Conservation (phyloP, 441 rosid species). For the Euphorbia corollata region DNA sequence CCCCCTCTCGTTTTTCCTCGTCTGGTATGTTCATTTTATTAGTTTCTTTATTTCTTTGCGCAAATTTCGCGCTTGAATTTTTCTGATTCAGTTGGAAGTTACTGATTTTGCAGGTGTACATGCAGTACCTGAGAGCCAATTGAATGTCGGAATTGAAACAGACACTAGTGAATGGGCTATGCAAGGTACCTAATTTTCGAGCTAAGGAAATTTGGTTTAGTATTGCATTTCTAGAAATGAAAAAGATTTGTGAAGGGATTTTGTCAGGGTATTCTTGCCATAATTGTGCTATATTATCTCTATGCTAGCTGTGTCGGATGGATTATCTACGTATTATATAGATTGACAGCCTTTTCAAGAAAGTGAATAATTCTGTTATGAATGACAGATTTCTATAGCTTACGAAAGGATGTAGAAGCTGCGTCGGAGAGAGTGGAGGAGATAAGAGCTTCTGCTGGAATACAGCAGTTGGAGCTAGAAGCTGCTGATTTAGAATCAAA, state of each 20-base stretch:
- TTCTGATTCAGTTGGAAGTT: background rate
- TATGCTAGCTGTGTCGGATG: too few relatives aligned
- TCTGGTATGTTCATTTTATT: conserved; percentile 20
- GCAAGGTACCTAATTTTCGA: conserved; percentile 42
- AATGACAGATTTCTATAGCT: conserved; percentile 62
- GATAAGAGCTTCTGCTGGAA: conserved; percentile 48
- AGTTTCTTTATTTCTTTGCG: background rate
- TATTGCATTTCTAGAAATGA: too few relatives aligned
- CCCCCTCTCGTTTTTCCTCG: conserved; percentile 17
- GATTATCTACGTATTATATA: too few relatives aligned
- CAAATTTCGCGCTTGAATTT: background rate
- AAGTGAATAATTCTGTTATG: conserved; percentile 5
- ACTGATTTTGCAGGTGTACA: conserved; percentile 27
- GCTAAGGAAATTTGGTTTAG: too few relatives aligned
- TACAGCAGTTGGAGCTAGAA: conserved; percentile 48
- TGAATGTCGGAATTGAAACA: conserved; percentile 30
- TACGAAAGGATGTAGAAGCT: conserved; percentile 71
- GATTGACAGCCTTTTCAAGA: too few relatives aligned
- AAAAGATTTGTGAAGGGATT: too few relatives aligned
- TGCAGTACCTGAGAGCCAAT: conserved; percentile 45
- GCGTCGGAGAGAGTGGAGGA: conserved; percentile 63
- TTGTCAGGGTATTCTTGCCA: too few relatives aligned
- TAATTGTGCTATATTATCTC: too few relatives aligned
- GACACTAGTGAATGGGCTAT: conserved; percentile 57
- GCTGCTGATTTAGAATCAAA: conserved; percentile 48